Evolutionary conservation across 108 stramenopile species (phyloP), one percentile per base, ranked within the genome.

Genomic region (Cyclotella atomus): DNA sequence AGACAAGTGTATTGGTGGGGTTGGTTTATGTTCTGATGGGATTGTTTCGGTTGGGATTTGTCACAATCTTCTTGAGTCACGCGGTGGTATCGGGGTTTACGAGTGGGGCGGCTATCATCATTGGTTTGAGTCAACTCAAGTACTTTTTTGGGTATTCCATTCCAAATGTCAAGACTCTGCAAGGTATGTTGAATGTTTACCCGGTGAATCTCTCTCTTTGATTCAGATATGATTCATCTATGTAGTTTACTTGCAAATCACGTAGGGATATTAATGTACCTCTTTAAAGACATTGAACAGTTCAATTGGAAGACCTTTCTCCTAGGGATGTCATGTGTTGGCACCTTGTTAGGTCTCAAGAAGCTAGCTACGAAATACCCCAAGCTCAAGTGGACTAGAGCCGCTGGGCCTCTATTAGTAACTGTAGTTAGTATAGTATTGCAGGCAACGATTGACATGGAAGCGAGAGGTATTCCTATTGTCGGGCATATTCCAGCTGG

Each of bases 81-180:
- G 91, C 95, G 10, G 93, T 97, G 20, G 70, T 96, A 17, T 81
- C 85, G 0, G 95, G 95, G 41, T 97, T 97, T 68, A 94, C 92
- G 43, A 87, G 91, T 0, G 95, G 83, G 33, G 90, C 91, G 0
- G 91, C 95, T 27, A 82, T 96, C 52, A 87, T 94, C 57, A 97
- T 96, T 73, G 91, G 86, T 10, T 77, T 89, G 47, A 86, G 85
- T 34, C 94, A 97, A 78, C 65, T 96, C 35, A 93, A 93, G 84
- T 83, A 91, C 70, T 65, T 95, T 32, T 68, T 95, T 30, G 96
- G 96, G 17, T 82, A 91, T 56, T 62, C 76, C 10, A 62, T 90
- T 17, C 63, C 75, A 35, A 59, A 49, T 5, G 65, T 44, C 44
- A 63, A 70, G 33, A 44, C 55, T 3, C 36, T 83, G 45, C 79